Evolutionary conservation across 495 filamentous ascomycete genomes (phyloP).

Genomic region (Schizothecium vesticola): DNA sequence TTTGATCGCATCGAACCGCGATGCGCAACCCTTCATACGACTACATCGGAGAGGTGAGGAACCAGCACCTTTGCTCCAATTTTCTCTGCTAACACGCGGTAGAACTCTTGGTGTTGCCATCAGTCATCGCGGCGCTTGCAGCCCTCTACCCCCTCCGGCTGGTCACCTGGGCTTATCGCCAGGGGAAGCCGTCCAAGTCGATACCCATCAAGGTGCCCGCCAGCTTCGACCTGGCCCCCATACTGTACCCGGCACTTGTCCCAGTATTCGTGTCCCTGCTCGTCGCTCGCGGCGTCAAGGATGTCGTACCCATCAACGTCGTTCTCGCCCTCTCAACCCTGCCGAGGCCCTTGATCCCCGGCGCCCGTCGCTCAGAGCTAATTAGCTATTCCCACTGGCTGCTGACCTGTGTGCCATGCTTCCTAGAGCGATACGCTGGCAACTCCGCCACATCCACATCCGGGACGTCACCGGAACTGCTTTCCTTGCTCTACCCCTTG

Average conservation of each 20-base stretch:
- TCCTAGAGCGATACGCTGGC: constrained; percentile 30
- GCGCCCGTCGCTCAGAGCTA: constrained; percentile 46
- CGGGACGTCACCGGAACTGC: constrained; percentile 49
- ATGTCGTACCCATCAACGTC: constrained; percentile 68
- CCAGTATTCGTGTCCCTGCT: constrained; percentile 75
- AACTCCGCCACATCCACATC: background rate
- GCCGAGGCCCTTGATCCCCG: constrained; percentile 66
- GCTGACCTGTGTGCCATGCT: constrained; percentile 54
- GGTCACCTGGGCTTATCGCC: constrained; percentile 36
- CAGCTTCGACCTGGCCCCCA: constrained; percentile 82
- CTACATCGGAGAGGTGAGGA: constrained; percentile 34
- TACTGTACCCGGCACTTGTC: constrained; percentile 77
- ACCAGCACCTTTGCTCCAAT: background rate
- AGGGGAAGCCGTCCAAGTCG: constrained; percentile 29
- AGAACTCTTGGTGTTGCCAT: constrained; percentile 31
- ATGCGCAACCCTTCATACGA: constrained; percentile 30
- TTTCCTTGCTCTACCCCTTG: constrained; percentile 73
- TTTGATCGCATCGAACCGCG: constrained; percentile 25
- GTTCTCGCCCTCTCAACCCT: constrained; percentile 73
- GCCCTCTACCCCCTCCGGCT: constrained; percentile 45
- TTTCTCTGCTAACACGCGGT: constrained; percentile 6
- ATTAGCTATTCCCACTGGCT: constrained; percentile 67
- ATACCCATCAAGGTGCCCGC: constrained; percentile 54
- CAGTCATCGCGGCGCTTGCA: constrained; percentile 21
- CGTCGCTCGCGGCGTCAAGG: constrained; percentile 52